Evolutionary conservation across 2,329 filamentous ascomycete genomes (phyloP), one percentile per base, ranked within the genome.

Genomic region (Calonectria multiphialidica): DNA sequence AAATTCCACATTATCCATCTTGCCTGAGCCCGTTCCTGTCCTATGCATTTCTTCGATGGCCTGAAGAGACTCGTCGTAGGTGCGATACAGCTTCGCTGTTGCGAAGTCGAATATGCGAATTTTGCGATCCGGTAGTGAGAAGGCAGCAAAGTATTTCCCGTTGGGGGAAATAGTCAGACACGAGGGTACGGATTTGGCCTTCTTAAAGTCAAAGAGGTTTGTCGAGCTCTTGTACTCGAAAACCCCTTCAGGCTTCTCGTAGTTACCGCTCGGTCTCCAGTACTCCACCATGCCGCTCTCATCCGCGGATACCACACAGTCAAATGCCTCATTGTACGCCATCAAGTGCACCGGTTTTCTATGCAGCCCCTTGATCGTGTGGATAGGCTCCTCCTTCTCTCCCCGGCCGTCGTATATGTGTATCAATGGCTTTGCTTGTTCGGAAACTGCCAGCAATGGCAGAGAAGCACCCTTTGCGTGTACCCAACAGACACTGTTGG

Each of bases 141-240:
- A 93, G 0, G 95, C 93, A 2, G 94, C 95, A 80, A 99, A 97
- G 72, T 95, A 94, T 70, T 93, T 90, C 6, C 96, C 95, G 0
- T 93, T 93, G 0, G 96, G 95, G 0, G 97, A 98, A 57, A 99
- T 90, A 0, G 94, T 94, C 61, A 99, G 87, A 13, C 94, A 94
- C 5, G 92, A 91, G 0, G 96, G 96, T 0, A 93, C 90, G 0
- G 95, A 94, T 83, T 98, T 98, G 63, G 94, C 90, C 84, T 98
- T 98, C 81, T 98, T 98, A 86, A 99, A 98, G 66, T 98, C 96
- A 80, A 98, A 99, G 1, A 99, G 88, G 79, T 94, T 97, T 3
- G 97, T 99, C 1, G 94, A 93, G 81, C 95, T 98, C 85, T 99
- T 99, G 85, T 95, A 94, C 76, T 95, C 90, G 82, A 98, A 99